Evolutionary conservation across 208 protist genomes (phyloP), one percentile per base, ranked within the genome.

Genomic region (Leishmania gerbilli): DNA sequence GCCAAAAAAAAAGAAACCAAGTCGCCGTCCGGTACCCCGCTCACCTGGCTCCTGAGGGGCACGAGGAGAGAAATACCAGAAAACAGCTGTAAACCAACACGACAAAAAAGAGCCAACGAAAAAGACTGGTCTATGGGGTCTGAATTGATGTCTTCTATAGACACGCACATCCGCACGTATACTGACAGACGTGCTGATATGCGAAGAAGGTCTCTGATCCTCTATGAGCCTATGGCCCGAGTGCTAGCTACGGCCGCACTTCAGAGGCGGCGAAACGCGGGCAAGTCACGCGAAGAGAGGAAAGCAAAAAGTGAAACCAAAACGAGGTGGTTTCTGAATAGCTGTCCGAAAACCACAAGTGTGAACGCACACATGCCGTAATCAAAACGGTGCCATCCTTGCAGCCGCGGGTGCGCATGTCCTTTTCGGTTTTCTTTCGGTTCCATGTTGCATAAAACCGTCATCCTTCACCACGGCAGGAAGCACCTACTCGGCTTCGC

Each of bases 51-150:
- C 2, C 62, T 5, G 27, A 68, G 62, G 31, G 31, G 31, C 62
- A 15, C 6, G 51, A 19, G 78, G 34, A 82, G 74, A 83, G 96
- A 98, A 81, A 97, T 96, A n/a, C 92, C 84, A 79, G 96, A 87
- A 77, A 95, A 97, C 62, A 94, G 49, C 53, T 37, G 51, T 34
- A 65, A 51, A 79, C 1, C 13, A 68, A 27, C 88, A 79, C 96
- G 89, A 75, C 91, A 71, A 27, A 49, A 24, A 24, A 40, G 2
- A 71, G 42, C 31, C 40, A 72, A 19, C 34, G 11, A 27, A 53
- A 31, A 74, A 53, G 11, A 31, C 0, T 72, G n/a, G 24, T 95
- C 67, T 79, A 71, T 79, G 60, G 53, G 24, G 60, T 72, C 37
- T 58, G 67, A 34, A 27, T 58, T 27, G 58, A 65, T 53, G 42